Conservation (phyloP, 805 yeast species). For the Vanderwaltozyma verrucispora region DNA sequence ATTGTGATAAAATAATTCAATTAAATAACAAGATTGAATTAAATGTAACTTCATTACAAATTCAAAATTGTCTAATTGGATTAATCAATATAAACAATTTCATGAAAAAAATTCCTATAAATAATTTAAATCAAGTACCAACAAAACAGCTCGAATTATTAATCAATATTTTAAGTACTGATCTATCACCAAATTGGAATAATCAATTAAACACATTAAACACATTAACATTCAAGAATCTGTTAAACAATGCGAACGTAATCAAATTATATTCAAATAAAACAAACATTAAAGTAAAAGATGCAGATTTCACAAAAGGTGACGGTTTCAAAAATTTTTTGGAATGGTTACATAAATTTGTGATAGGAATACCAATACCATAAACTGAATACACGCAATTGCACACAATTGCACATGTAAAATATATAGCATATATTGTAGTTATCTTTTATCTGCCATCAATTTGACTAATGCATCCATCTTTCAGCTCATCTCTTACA, state of each 20-base stretch:
- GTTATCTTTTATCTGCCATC: no score
- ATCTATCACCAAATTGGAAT: slow-evolving; percentile 18
- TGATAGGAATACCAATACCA: background rate
- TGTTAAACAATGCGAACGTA: background rate
- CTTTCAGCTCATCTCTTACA: no score
- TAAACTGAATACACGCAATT: no score
- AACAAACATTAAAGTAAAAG: background rate
- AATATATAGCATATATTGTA: no score
- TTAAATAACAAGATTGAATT: background rate
- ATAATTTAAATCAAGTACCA: slow-evolving; percentile 11
- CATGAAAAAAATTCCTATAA: slow-evolving; percentile 13
- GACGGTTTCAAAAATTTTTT: slow-evolving; percentile 10
- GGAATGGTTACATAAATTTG: slow-evolving; percentile 7
- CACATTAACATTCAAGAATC: slow-evolving; percentile 10
- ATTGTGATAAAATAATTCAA: background rate
- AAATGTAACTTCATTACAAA: slow-evolving; percentile 3
- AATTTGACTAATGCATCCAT: no score
- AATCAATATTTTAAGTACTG: slow-evolving; percentile 13
- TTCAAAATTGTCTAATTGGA: slow-evolving; percentile 19
- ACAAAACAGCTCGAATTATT: slow-evolving; percentile 12
- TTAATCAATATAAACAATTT: slow-evolving; percentile 17
- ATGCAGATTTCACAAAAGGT: background rate
- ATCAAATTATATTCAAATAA: background rate
- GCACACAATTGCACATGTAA: no score
- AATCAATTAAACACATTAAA: slow-evolving; percentile 16